These are phyloP conservation scores for Pleurotus ostreatus DNA, from an alignment of 768 basidiomycete species.

Conservation along the genomic window DNA sequence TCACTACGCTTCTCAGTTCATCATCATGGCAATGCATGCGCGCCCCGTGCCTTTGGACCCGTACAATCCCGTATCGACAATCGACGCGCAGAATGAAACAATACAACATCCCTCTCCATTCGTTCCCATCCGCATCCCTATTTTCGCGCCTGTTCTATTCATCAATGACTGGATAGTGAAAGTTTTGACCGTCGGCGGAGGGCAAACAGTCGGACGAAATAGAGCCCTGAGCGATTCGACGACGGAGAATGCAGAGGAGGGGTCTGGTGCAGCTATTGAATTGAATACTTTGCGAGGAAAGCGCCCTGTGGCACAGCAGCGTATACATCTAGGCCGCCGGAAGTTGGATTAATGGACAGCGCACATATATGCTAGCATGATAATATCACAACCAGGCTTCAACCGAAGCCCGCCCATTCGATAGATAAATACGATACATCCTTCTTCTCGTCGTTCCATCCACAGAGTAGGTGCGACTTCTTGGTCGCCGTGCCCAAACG, in stretches of 20 bases:
- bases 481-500: constrained; percentile 95
- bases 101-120: constrained; percentile 71
- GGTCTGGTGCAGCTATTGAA: constrained; percentile 25
- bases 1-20: constrained; percentile 49
- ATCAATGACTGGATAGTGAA: constrained; percentile 69
- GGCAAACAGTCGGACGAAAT: constrained; percentile 6
- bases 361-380: not conserved
- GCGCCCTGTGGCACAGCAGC: constrained; percentile 18
- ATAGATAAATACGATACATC: constrained; percentile 73
- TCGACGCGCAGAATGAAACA: constrained; percentile 28
- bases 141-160: constrained; percentile 71
- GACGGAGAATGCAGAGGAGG: constrained; percentile 61
- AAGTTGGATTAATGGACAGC: constrained; percentile 40
- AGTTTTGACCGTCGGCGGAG: constrained; percentile 53
- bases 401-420: constrained; percentile 92
- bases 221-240: constrained; percentile 38
- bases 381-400: constrained; percentile 14
- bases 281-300: constrained; percentile 21
- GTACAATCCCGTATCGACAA: constrained; percentile 48
- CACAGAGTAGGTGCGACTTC: constrained; percentile 89
- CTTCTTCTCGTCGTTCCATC: constrained; percentile 73
- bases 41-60: constrained; percentile 73
- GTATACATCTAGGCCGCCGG: constrained; percentile 37
- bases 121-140: constrained; percentile 74
- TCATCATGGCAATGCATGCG: constrained; percentile 81